Evolutionary conservation across 805 yeast species (phyloP).

Genomic region (Saturnispora diversa): DNA sequence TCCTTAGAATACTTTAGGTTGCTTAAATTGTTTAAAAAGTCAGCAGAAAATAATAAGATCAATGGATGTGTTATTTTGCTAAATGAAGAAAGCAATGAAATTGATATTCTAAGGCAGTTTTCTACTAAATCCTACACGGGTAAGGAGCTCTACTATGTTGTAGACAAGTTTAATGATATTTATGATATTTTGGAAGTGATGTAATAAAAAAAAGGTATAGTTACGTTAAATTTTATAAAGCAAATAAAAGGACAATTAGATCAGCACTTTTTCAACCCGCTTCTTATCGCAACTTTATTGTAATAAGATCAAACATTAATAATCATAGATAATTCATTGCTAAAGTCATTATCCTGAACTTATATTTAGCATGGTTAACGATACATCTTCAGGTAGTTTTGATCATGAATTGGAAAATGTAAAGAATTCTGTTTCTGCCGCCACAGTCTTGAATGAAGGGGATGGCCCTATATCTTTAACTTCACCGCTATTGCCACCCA

Average conservation of each 20-base stretch:
- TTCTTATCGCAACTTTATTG: too few relatives aligned
- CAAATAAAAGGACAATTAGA: too few relatives aligned
- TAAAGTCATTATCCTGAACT: too few relatives aligned
- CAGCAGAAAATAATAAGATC: background rate
- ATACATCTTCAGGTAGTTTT: too few relatives aligned
- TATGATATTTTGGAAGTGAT: constrained; percentile 19
- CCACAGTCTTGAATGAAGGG: background rate
- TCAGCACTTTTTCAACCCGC: too few relatives aligned
- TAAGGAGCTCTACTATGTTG: constrained; percentile 17
- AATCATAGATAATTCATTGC: too few relatives aligned
- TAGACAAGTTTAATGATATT: constrained; percentile 17
- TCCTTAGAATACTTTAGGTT: constrained; percentile 23
- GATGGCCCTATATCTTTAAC: background rate
- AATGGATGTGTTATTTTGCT: constrained; percentile 22
- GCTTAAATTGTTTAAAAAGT: constrained; percentile 16
- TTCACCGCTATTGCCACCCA: constrained; percentile 4
- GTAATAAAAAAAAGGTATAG: too few relatives aligned
- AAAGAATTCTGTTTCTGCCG: too few relatives aligned
- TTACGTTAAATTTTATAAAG: too few relatives aligned
- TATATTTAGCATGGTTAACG: too few relatives aligned
- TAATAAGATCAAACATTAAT: too few relatives aligned
- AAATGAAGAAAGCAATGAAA: constrained; percentile 6
- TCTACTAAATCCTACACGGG: constrained; percentile 10
- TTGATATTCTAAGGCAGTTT: background rate
- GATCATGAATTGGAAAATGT: too few relatives aligned